Conservation (phyloP, 192 early-diverging fungal species). For the Coemansia sp. region DNA sequence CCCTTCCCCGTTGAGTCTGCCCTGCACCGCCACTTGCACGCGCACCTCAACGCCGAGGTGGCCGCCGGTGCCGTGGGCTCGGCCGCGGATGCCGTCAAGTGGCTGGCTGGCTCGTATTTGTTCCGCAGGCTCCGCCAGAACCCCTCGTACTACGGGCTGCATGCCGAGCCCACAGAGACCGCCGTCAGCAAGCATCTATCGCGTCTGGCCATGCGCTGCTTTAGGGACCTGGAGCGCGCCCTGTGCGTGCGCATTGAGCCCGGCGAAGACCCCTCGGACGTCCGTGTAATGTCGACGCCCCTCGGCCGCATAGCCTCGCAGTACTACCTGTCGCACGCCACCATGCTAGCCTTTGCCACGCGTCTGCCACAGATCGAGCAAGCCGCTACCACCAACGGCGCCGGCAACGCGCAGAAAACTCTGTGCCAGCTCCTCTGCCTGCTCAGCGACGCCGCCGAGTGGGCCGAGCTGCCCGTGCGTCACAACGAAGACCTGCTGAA, state of each 20-base stretch:
- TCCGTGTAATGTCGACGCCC: slow-evolving; percentile 62
- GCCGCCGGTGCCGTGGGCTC: slow-evolving; percentile 79
- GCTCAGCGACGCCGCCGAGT: slow-evolving; percentile 82
- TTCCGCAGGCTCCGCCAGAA: slow-evolving; percentile 90
- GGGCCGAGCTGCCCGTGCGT: slow-evolving; percentile 87
- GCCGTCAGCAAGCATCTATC: slow-evolving; percentile 79
- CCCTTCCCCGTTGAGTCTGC: slow-evolving; percentile 90
- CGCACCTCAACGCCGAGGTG: slow-evolving; percentile 96
- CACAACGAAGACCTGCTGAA: slow-evolving; percentile 95
- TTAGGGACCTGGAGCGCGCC: slow-evolving; percentile 66
- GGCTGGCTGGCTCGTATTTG: slow-evolving; percentile 95
- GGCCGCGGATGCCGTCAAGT: slow-evolving; percentile 94
- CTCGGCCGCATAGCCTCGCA: slow-evolving; percentile 84
- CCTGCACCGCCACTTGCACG: slow-evolving; percentile 69
- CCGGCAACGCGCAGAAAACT: slow-evolving; percentile 13
- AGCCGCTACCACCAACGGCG: too few relatives aligned
- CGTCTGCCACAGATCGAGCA: slow-evolving; percentile 53
- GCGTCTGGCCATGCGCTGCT: slow-evolving; percentile 67
- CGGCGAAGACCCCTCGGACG: slow-evolving; percentile 13
- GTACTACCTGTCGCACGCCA: slow-evolving; percentile 87
- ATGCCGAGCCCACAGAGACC: slow-evolving; percentile 61
- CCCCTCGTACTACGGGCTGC: slow-evolving; percentile 91
- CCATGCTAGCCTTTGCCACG: slow-evolving; percentile 66
- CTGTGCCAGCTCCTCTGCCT: slow-evolving; percentile 69
- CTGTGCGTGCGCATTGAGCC: slow-evolving; percentile 67